Conservation (phyloP, 1,284 basidiomycete species). For the Pascua guehoae region DNA sequence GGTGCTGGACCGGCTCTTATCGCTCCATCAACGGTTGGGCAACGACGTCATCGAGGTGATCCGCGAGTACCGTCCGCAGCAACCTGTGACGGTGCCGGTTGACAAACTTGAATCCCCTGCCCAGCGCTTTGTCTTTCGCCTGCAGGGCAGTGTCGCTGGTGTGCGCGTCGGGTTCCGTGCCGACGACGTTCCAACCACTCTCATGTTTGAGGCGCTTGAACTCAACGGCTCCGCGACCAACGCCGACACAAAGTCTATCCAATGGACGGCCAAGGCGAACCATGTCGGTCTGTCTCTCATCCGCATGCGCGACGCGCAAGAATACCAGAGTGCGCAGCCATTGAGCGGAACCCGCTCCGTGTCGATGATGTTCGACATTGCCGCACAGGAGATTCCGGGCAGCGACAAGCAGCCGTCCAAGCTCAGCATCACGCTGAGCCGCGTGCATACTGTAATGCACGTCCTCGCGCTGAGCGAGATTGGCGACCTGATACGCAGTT, state of each 20-base stretch:
- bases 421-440: slow-evolving; percentile 59
- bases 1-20: slow-evolving; percentile 42
- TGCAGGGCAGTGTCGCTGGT: slow-evolving; percentile 31
- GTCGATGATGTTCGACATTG: slow-evolving; percentile 73
- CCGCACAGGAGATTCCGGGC: slow-evolving; percentile 42
- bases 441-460: slow-evolving; percentile 86
- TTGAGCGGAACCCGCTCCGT: slow-evolving; percentile 67
- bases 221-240: slow-evolving; percentile 33
- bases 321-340: slow-evolving; percentile 43
- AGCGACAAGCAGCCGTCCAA: slow-evolving; percentile 22
- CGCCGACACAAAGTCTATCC: slow-evolving; percentile 20
- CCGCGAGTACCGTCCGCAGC: slow-evolving; percentile 10
- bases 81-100: background rate
- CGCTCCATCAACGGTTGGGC: slow-evolving; percentile 39
- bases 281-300: slow-evolving; percentile 40
- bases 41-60: slow-evolving; percentile 32
- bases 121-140: slow-evolving; percentile 18
- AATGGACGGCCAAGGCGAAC: slow-evolving; percentile 40
- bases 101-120: background rate
- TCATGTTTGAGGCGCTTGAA: slow-evolving; percentile 40
- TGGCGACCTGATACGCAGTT: slow-evolving; percentile 76
- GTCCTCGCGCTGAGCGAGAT: slow-evolving; percentile 82
- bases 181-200: slow-evolving; percentile 39
- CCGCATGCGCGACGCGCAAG: slow-evolving; percentile 15
- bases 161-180: slow-evolving; percentile 41